These are phyloP conservation scores for Prunus mongolica DNA, from an alignment of 306 rosid species.

Conservation along the genomic window DNA sequence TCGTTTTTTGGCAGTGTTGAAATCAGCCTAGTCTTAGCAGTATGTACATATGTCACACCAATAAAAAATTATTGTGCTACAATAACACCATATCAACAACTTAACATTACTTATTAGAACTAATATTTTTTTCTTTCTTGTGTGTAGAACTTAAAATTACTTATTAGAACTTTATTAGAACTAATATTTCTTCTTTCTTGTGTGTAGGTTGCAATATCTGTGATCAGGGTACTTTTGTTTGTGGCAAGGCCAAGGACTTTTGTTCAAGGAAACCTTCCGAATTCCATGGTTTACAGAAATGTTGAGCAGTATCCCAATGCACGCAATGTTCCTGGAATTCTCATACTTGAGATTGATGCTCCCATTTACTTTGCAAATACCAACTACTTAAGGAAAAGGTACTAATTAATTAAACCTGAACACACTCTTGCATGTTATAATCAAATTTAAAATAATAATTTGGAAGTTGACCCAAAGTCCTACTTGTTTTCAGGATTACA, in stretches of 20 bases:
- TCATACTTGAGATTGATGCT: conserved; percentile 52
- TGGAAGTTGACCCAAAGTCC: not conserved
- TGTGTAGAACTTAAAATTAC: no score
- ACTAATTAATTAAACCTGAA: not conserved
- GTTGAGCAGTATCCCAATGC: conserved; percentile 47
- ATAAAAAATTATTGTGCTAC: no score
- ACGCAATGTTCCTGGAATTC: conserved; percentile 38
- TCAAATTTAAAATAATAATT: not conserved
- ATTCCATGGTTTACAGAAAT: conserved; percentile 42
- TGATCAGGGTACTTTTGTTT: conserved; percentile 21
- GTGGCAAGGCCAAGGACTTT: conserved; percentile 51
- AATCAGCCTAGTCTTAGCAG: no score
- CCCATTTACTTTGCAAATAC: conserved; percentile 61
- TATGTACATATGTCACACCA: no score
- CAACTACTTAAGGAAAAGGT: conserved; percentile 54
- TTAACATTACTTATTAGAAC: no score
- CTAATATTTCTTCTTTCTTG: no score
- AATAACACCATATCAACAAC: no score
- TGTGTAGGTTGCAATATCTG: no score
- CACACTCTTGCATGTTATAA: not conserved
- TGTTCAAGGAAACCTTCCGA: conserved; percentile 44
- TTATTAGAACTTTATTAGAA: no score
- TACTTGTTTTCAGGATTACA: conserved; percentile 50
- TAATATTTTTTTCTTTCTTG: no score
- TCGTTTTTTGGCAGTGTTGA: no score